Conservation (phyloP, 108 stramenopile genomes). For the Pseudonitzschia multiseries region DNA sequence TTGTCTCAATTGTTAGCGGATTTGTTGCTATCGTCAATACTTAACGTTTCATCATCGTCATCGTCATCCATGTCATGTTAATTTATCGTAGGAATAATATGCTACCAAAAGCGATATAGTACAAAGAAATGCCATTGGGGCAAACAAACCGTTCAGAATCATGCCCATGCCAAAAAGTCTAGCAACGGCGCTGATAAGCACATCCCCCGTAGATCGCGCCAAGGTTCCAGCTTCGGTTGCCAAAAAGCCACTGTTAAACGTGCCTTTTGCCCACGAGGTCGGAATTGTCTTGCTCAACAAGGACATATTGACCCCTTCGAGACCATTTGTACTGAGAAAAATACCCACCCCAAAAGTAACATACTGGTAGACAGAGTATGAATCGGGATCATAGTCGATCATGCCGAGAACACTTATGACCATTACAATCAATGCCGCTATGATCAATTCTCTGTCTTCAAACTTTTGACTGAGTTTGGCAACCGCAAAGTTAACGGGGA, state of each 20-base stretch:
- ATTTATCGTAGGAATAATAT: conserved; percentile 10
- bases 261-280: conserved; percentile 71
- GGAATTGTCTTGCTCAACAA: conserved; percentile 84
- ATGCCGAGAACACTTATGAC: conserved; percentile 49
- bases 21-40: too few relatives aligned
- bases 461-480: conserved; percentile 42
- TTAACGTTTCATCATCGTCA: conserved; percentile 17
- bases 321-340: conserved; percentile 56
- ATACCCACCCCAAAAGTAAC: conserved; percentile 48
- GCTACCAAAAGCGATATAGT: conserved; percentile 5
- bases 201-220: conserved; percentile 75
- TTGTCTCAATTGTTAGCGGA: too few relatives aligned
- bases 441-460: conserved; percentile 62
- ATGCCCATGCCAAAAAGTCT: conserved; percentile 44
- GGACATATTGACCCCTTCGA: conserved; percentile 83
- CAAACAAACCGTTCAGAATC: conserved; percentile 43
- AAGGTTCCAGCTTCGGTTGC: conserved; percentile 91
- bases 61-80: conserved; percentile 31
- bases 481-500: conserved; percentile 63
- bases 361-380: conserved; percentile 51
- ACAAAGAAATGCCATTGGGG: conserved; percentile 25
- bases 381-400: conserved; percentile 27
- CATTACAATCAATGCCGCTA: conserved; percentile 41
- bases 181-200: conserved; percentile 38
- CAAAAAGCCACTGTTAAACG: conserved; percentile 86